These are phyloP conservation scores for Kockovaella imperatae DNA, from an alignment of 768 basidiomycete species.

Conservation along the genomic window DNA sequence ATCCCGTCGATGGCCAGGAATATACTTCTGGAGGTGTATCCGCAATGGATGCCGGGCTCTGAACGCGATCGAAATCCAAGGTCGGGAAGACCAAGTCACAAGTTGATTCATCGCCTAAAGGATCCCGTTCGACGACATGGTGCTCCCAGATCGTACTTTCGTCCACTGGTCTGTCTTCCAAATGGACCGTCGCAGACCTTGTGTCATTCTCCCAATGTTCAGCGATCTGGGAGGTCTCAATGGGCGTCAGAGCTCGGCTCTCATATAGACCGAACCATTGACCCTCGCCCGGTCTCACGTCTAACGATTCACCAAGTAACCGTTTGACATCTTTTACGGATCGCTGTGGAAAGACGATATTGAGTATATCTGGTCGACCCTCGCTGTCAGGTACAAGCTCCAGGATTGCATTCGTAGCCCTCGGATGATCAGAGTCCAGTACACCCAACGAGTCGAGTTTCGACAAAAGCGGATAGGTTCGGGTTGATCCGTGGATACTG, in stretches of 20 bases:
- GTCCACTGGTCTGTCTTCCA: too few relatives aligned
- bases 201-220: background rate
- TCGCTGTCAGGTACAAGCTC: conserved; percentile 14
- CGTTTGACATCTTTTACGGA: conserved; percentile 19
- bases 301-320: conserved; percentile 22
- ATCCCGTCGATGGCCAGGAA: conserved; percentile 3
- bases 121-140: too few relatives aligned
- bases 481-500: conserved; percentile 13
- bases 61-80: background rate
- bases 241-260: background rate
- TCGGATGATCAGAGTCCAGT: conserved; percentile 8
- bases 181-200: background rate
- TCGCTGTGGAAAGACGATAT: conserved; percentile 19
- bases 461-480: conserved; percentile 21
- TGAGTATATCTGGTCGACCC: conserved; percentile 24
- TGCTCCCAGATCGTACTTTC: too few relatives aligned
- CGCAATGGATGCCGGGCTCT: background rate
- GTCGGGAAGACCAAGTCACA: too few relatives aligned
- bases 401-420: background rate
- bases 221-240: background rate
- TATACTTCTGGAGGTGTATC: background rate
- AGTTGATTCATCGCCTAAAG: too few relatives aligned
- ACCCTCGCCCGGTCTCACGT: conserved; percentile 9
- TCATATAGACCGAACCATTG: conserved; percentile 21
- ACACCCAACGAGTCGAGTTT: conserved; percentile 28